Evolutionary conservation across 257 asterid genomes (phyloP), one percentile per base, ranked within the genome.

Genomic region (Schizonepeta tenuifolia): DNA sequence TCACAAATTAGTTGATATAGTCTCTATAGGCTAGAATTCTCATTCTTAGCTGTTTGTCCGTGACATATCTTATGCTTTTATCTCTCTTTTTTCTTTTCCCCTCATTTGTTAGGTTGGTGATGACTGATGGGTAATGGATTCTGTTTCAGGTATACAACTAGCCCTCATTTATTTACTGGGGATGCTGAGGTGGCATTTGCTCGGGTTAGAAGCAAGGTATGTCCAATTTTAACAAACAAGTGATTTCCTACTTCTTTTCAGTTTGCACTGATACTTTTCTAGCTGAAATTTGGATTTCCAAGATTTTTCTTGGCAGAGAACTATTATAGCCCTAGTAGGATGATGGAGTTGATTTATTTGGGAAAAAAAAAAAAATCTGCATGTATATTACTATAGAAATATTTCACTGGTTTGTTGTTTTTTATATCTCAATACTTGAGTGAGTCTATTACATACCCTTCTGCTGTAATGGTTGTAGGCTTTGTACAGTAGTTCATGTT

Each of bases 121-220:
- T 59, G 50, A 14, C 72, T 35, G 55, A 24, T 24, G 26, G 2
- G 26, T 24, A 35, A 21, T 75, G 74, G 47, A 40, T 9, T 31
- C 56, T 67, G 63, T 67, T 61, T 46, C 81, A 95, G 98, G 83
- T 95, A 95, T 86, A 92, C 99, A n/a, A 95, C 99, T 71, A 92
- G 99, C 83, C 99, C 99, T 20, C 99, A 95, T 87, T 85, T 95
- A 77, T 95, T 95, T 77, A 79, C 79, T 38, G 95, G 88, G 49
- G 95, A 87, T 20, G 97, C 97, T 24, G 98, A 85, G 81, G 83
- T 82, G 72, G 99, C 99, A 35, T 95, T 90, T 18, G 76, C 92
- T 80, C 89, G 96, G 68, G 95, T 92, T 75, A 90, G 96, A 75
- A 78, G 74, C 72, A 87, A 95, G 99, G 99, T 90, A 68, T 24